A percentile compares a stretch with the other conserved stretches of the same genome.
Conservation (phyloP, 2,329 filamentous ascomycete species). For the Xylariaceae sp. region DNA sequence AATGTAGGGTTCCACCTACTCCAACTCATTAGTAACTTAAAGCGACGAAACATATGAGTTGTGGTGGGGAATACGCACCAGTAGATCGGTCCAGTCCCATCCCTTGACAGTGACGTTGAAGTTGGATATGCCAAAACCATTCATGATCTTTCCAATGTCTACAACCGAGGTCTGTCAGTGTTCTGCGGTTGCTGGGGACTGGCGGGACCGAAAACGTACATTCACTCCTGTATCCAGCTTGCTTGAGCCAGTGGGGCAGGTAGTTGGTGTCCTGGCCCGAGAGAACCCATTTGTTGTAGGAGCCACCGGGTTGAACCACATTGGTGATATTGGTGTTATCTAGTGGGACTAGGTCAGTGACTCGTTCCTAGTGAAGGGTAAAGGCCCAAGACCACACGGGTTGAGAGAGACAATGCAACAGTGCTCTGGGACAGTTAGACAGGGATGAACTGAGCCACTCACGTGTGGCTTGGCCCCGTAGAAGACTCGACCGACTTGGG, state of each 20-base stretch:
- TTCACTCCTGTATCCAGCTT: conserved; percentile 35
- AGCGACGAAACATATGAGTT: too few species aligned
- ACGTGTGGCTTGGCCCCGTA: conserved; percentile 17
- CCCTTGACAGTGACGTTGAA: conserved; percentile 4
- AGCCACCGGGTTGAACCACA: conserved; percentile 26
- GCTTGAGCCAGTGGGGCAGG: conserved; percentile 35
- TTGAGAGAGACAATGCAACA: too few species aligned
- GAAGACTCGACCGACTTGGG: conserved; percentile 16
- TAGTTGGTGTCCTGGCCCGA: conserved; percentile 35
- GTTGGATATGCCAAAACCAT: conserved; percentile 6
- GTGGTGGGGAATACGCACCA: conserved; percentile 2
- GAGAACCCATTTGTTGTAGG: conserved; percentile 35
- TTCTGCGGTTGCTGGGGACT: too few species aligned
- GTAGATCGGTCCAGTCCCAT: conserved; percentile 4
- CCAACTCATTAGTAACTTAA: too few species aligned
- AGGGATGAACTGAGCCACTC: not conserved
- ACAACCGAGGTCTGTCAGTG: conserved; percentile 31
- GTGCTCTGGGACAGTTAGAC: not conserved
- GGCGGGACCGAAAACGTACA: conserved; percentile 28
- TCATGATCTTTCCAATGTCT: conserved; percentile 13
- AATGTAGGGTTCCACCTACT: conserved; percentile 21
- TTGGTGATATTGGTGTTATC: conserved; percentile 25
- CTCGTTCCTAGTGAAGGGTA: conserved; percentile 12
- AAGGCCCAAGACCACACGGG: too few species aligned
- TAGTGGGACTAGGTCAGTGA: conserved; percentile 11